These are phyloP conservation scores for Lyophyllum decastes DNA, from an alignment of 768 basidiomycete species.

Conservation along the genomic window DNA sequence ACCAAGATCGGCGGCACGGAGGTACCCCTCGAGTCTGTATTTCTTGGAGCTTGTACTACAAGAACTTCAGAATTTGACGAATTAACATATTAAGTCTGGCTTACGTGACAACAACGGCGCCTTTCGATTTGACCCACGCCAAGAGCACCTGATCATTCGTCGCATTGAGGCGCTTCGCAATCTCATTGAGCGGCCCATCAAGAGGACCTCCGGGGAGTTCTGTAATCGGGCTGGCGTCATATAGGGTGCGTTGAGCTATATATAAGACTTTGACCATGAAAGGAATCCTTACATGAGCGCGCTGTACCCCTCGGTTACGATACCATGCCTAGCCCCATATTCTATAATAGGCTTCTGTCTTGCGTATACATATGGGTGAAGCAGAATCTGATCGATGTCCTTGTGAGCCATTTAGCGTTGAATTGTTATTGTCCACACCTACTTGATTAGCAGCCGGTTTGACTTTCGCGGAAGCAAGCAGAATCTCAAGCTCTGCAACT, in stretches of 20 bases:
- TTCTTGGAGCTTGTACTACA: conserved; percentile 66
- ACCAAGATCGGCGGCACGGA: conserved; percentile 68
- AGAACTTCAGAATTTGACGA: not conserved
- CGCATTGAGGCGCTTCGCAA: conserved; percentile 51
- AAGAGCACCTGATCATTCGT: conserved; percentile 69
- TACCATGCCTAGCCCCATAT: conserved; percentile 55
- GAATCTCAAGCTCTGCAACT: conserved; percentile 50
- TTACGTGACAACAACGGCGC: conserved; percentile 65
- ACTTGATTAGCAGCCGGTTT: conserved; percentile 73
- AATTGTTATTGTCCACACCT: conserved; percentile 3
- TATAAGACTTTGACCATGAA: not conserved
- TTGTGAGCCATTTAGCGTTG: not conserved
- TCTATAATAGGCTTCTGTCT: conserved; percentile 56
- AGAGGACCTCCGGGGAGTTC: conserved; percentile 60
- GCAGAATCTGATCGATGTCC: conserved; percentile 46
- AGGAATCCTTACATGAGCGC: conserved; percentile 50
- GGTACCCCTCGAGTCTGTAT: conserved; percentile 64
- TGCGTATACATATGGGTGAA: conserved; percentile 72
- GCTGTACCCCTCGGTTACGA: conserved; percentile 75
- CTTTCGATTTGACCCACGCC: conserved; percentile 73
- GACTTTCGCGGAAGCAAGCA: conserved; percentile 61
- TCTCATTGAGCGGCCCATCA: conserved; percentile 55
- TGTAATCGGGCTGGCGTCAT: conserved; percentile 57
- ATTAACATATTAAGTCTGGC: conserved; percentile 1
- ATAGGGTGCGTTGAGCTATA: not conserved